A percentile compares a stretch with the other conserved stretches of the same genome.
phyloP scores from a whole-genome alignment of 371 early-diverging fungal genomes.

The Synchytrium microbalum region DNA sequence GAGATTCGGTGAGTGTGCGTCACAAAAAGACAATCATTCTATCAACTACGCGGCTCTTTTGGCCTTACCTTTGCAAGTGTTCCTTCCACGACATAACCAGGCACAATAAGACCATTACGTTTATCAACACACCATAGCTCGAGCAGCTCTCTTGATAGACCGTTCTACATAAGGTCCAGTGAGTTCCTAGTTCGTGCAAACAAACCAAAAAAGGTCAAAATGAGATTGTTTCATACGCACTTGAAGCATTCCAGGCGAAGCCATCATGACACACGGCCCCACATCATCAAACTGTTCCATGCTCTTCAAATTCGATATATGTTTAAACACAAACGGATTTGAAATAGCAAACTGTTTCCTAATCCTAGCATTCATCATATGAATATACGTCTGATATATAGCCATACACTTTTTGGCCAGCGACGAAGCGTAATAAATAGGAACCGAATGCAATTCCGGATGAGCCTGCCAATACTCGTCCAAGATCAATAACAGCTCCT shows the following conservation, averaged over 20 bases:
- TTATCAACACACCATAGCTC: conserved; percentile 97
- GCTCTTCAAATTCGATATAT: conserved; percentile 90
- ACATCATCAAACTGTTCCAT: conserved; percentile 94
- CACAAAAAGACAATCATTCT: not conserved
- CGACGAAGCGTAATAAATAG: conserved; percentile 97
- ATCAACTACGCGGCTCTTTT: too few relatives aligned
- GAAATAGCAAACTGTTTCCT: conserved; percentile 83
- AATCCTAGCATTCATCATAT: conserved; percentile 99
- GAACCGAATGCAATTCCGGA: conserved; percentile 90
- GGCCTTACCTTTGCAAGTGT: conserved; percentile 93
- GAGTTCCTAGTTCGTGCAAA: not conserved
- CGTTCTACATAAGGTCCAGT: conserved; percentile 52
- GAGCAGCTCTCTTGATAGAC: conserved; percentile 94
- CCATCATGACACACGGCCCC: conserved; percentile 99
- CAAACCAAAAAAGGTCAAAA: not conserved
- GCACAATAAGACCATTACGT: conserved; percentile 94
- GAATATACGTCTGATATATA: conserved; percentile 98
- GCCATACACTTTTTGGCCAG: conserved; percentile 96
- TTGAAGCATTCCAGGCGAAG: conserved; percentile 99
- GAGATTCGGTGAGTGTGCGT: not conserved
- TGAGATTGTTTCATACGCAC: conserved; percentile 22
- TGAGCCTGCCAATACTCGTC: conserved; percentile 99
- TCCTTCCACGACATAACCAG: conserved; percentile 99
- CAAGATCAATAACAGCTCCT: conserved; percentile 97
- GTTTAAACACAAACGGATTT: conserved; percentile 98